Evolutionary conservation across 1,284 basidiomycete species (phyloP).

Genomic region (Papiliotrema fonsecae): DNA sequence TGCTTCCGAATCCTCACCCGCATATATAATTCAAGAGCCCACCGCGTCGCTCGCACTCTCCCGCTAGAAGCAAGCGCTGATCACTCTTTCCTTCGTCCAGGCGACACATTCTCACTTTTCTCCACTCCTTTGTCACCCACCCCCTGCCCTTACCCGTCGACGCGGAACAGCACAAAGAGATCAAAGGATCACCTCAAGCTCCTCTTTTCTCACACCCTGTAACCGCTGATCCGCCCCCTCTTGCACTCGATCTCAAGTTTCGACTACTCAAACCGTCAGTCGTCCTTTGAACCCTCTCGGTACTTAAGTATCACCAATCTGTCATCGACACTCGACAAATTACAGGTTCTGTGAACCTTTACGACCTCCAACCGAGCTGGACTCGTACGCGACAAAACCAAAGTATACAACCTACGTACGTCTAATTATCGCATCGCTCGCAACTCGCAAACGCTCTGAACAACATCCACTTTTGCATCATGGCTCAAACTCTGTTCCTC

Average conservation of each 20-base stretch:
- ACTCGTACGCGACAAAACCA: conserved; percentile 1
- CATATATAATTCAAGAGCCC: too few relatives aligned
- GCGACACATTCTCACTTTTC: too few relatives aligned
- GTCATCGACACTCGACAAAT: not conserved
- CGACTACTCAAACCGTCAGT: too few relatives aligned
- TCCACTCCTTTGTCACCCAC: conserved; percentile 1
- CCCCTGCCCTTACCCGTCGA: not conserved
- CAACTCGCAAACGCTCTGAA: too few relatives aligned
- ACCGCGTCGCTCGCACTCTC: too few relatives aligned
- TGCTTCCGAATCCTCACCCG: too few relatives aligned
- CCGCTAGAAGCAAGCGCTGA: too few relatives aligned
- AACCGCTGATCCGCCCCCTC: too few relatives aligned
- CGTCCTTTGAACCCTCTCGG: too few relatives aligned
- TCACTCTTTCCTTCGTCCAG: not conserved
- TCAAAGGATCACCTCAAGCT: not conserved
- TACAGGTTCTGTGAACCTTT: conserved; percentile 3
- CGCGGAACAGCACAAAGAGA: not conserved
- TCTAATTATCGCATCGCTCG: not conserved
- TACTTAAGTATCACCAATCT: too few relatives aligned
- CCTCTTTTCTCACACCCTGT: not conserved
- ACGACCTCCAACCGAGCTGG: conserved; percentile 9
- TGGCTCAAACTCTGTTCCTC: conserved; percentile 21
- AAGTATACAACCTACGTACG: not conserved
- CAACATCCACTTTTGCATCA: conserved; percentile 5
- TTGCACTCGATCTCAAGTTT: too few relatives aligned